Percentiles rank a stretch among this genome's conserved stretches.
These are phyloP conservation scores for Neopestalotiopsis rosae DNA, from an alignment of 2,329 filamentous ascomycete species.

Conservation along the genomic window DNA sequence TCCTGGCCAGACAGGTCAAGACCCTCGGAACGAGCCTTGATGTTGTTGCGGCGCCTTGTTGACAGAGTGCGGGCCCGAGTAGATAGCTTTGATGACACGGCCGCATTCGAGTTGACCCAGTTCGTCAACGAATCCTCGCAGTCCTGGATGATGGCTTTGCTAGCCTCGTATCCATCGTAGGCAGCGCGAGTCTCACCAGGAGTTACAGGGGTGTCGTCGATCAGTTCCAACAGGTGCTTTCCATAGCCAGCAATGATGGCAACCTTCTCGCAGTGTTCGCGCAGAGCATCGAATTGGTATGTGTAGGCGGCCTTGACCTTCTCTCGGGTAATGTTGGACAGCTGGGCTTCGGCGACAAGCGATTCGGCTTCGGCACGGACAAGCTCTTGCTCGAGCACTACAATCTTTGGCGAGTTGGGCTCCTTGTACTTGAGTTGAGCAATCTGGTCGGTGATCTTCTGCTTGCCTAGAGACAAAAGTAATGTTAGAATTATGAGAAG, in stretches of 20 bases:
- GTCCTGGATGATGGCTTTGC: constrained; percentile 98
- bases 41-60: constrained; percentile 78
- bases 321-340: constrained; percentile 99
- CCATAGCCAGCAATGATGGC: constrained; percentile 97
- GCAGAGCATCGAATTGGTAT: constrained; percentile 97
- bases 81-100: constrained; percentile 86
- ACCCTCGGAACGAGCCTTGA: constrained; percentile 69
- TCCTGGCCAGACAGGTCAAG: constrained; percentile 87
- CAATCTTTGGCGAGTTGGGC: constrained; percentile 95
- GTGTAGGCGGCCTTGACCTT: constrained; percentile 98
- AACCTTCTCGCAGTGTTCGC: constrained; percentile 97
- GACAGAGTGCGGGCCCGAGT: constrained; percentile 87
- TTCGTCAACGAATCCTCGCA: constrained; percentile 97
- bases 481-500: constrained; percentile 26
- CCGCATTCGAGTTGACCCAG: constrained; percentile 91
- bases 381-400: constrained; percentile 97
- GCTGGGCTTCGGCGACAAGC: constrained; percentile 95
- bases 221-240: constrained; percentile 95
- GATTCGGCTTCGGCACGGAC: constrained; percentile 98
- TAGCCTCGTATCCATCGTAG: constrained; percentile 97
- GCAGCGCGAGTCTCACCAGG: constrained; percentile 94
- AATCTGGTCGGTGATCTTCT: constrained; percentile 99
- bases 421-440: constrained; percentile 99
- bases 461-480: constrained; percentile 71
- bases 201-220: constrained; percentile 96